Evolutionary conservation across 441 rosid genomes (phyloP), one percentile per base, ranked within the genome.

Genomic region (Corymbia calophylla): DNA sequence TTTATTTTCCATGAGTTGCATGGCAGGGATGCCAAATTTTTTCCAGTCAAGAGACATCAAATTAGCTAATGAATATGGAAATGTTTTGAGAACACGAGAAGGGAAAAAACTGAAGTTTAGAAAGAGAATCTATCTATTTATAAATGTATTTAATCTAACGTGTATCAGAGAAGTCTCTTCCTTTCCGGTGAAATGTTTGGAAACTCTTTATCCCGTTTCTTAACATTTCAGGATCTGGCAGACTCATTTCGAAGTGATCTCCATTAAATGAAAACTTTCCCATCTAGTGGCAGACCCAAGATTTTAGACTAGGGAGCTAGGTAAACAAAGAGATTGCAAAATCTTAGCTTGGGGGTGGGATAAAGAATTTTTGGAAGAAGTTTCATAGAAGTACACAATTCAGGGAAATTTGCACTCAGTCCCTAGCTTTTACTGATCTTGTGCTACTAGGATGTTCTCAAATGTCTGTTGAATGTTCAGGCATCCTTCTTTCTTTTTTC

Each of bases 401-500:
- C 39, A 19, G 77, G 39, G 31, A 66, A 66, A 66, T 66, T 66
- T 66, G 10, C 77, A 31, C 44, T 66, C 39, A 31, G 23, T 21
- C 18, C 39, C 77, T 31, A 31, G 77, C 2, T 68, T 68, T 68
- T 68, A 32, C 31, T 12, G 51, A 44, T 77, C n/a, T 23, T 44
- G 84, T 23, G 84, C 84, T 13, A 77, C 9, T 44, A 44, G 84
- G 51, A 77, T 77, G 53, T 23, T 29, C 29, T 77, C 51, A 13
- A 39, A 23, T 77, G 18, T 44, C 13, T 77, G 17, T 13, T 77
- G 84, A 77, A 44, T 23, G 84, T 27, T 77, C 51, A 77, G 3
- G 51, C 53, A 44, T 77, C 84, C 84, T 77, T 15, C 68, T 64
- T 87, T 53, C 47, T 88, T 89, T 49, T 92, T 88, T 89, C 93